A percentile compares a stretch with the other conserved stretches of the same genome.
phyloP scores from a whole-genome alignment of 345 rosid genomes.

The Clarkia xantiana region DNA sequence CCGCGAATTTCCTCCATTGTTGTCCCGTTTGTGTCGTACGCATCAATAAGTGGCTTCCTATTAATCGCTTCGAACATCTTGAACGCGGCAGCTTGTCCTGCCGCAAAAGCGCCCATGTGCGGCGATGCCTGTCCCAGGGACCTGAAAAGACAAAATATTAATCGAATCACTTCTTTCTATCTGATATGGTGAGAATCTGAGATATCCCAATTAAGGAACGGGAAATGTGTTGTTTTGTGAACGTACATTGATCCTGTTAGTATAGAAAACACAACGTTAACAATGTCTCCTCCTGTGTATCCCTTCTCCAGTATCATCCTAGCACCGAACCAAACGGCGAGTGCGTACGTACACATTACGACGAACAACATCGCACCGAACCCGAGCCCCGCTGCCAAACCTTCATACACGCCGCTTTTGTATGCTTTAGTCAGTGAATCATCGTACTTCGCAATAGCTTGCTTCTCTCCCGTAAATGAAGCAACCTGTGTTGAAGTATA shows the following conservation, averaged over 20 bases:
- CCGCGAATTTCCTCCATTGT: constrained; percentile 17
- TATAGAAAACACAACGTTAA: constrained; percentile 26
- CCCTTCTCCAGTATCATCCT: constrained; percentile 35
- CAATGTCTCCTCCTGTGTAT: constrained; percentile 27
- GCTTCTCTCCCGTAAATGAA: constrained; percentile 35
- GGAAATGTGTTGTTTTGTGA: neutral
- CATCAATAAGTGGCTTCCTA: constrained; percentile 27
- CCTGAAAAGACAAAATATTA: constrained; percentile 13
- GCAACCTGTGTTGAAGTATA: no score
- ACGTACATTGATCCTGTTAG: constrained; percentile 33
- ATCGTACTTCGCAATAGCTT: constrained; percentile 22
- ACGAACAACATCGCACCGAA: constrained; percentile 15
- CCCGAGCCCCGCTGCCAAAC: constrained; percentile 25
- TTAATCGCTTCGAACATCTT: constrained; percentile 30
- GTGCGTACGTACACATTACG: constrained; percentile 15
- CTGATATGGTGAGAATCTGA: no score
- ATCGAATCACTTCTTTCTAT: neutral
- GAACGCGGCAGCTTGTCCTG: constrained; percentile 33
- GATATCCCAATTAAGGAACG: neutral
- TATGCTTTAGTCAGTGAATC: constrained; percentile 22
- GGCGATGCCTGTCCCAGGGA: constrained; percentile 37
- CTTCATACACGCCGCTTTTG: constrained; percentile 22
- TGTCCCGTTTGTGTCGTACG: constrained; percentile 15
- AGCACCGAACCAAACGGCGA: constrained; percentile 43
- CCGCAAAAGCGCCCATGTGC: constrained; percentile 25